Conservation (phyloP, 208 protist species). For the Wallacemonas rigidus region DNA sequence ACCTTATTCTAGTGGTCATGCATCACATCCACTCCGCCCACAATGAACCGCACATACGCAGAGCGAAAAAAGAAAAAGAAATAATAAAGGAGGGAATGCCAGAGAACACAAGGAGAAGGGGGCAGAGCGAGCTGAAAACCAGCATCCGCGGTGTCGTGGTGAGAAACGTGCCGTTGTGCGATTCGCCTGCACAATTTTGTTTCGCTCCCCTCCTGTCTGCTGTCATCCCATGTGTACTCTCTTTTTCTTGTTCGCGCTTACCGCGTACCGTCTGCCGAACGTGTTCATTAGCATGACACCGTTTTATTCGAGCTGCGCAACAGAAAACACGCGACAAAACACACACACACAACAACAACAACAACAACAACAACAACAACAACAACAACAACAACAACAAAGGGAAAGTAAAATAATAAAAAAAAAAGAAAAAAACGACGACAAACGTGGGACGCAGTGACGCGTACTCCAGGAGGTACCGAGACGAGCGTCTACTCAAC, state of each 20-base stretch:
- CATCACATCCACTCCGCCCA: not conserved
- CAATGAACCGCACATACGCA: not conserved
- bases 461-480: too few relatives aligned
- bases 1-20: not conserved
- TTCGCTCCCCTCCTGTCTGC: too few relatives aligned
- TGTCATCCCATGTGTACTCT: not conserved
- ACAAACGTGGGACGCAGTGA: conserved; percentile 4
- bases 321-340: not conserved
- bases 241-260: not conserved
- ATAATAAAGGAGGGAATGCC: not conserved
- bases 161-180: too few relatives aligned
- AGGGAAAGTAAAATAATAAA: conserved; percentile 13
- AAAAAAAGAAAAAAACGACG: conserved; percentile 21
- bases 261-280: not conserved
- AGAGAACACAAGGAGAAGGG: not conserved
- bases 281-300: not conserved
- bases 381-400: conserved; percentile 19
- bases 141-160: too few relatives aligned
- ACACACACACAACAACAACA: conserved; percentile 22
- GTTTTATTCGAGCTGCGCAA: not conserved
- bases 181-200: too few relatives aligned
- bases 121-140: too few relatives aligned
- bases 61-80: conserved; percentile 14
- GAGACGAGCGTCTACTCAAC: too few relatives aligned
- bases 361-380: too few relatives aligned